Evolutionary conservation across 495 filamentous ascomycete genomes (phyloP).

Genomic region (Neurospora hispaniola): DNA sequence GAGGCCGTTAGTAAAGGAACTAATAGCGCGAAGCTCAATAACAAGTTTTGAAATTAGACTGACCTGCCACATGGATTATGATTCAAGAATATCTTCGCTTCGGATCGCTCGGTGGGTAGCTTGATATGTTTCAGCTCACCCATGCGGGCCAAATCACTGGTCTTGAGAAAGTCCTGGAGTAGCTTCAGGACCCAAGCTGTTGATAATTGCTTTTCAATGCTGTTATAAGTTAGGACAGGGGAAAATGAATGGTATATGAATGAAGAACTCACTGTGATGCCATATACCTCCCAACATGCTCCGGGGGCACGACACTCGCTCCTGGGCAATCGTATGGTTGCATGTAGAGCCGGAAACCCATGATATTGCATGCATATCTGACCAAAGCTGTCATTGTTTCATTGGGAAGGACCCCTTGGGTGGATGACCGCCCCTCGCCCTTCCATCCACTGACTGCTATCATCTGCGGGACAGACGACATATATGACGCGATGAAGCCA

Average conservation of each 20-base stretch:
- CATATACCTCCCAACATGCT: neutral
- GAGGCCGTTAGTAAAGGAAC: neutral
- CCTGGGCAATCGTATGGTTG: neutral
- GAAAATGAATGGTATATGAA: too few relatives aligned
- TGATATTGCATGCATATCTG: neutral
- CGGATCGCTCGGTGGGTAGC: neutral
- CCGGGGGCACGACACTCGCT: neutral
- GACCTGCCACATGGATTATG: neutral
- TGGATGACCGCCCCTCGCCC: neutral
- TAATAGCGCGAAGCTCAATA: neutral
- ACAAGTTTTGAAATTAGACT: neutral
- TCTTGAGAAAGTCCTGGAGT: neutral
- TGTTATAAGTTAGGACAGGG: neutral
- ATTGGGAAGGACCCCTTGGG: neutral
- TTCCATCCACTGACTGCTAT: neutral
- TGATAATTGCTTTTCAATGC: neutral
- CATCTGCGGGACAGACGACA: neutral
- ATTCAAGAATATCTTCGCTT: neutral
- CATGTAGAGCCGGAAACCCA: neutral
- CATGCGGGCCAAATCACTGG: neutral
- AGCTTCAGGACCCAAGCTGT: neutral
- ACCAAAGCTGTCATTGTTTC: neutral
- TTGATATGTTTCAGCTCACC: neutral
- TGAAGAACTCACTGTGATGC: neutral
- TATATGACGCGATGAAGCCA: neutral